Evolutionary conservation across 441 rosid genomes (phyloP), one percentile per base, ranked within the genome.

Genomic region (Corymbia citriodora): DNA sequence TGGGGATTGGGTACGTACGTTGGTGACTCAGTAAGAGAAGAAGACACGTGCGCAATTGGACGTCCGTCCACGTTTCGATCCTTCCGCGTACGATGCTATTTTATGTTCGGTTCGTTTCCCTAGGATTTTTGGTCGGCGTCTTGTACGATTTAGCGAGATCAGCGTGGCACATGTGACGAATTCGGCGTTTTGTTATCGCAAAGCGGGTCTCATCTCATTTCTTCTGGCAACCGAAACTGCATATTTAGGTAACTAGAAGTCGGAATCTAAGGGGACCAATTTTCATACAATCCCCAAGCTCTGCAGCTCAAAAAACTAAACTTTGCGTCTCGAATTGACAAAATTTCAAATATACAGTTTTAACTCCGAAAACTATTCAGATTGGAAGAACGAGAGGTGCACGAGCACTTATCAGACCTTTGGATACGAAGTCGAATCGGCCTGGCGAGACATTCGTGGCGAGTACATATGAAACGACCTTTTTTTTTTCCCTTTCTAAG

Each of bases 231-330:
- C 81, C 2, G 9, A 18, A 70, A 70, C 48, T 19, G 33, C 81
- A 18, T 10, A 33, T 6, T 17, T 21, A 0, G 8, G 48, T 33
- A 48, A 48, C 27, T 2, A 33, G 48, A 21, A 70, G 25, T 33
- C 48, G 6, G 81, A 17, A 10, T 70, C 48, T 10, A 33, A 33
- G 63, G 29, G 83, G 15, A 21, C 17, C 29, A 0, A 74, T 74
- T 13, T 59, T 29, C 63, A 59, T 10, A 3, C 23, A 57, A 57
- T 21, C 61, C 61, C 61, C 21, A 57, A 57, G 12, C 61, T 57
- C 61, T 27, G 61, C 27, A 1, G 0, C 61, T 27, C 61, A 21
- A 57, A 9, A 4, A 27, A 1, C 27, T n/a, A 6, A 25, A 0
- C 61, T 55, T 55, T 27, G 4, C 2, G 10, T 2, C 63, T 4